A percentile compares a stretch with the other conserved stretches of the same genome.
Evolutionary conservation across 331 rosid genomes (phyloP).

Genomic region (Malus hybrid): DNA sequence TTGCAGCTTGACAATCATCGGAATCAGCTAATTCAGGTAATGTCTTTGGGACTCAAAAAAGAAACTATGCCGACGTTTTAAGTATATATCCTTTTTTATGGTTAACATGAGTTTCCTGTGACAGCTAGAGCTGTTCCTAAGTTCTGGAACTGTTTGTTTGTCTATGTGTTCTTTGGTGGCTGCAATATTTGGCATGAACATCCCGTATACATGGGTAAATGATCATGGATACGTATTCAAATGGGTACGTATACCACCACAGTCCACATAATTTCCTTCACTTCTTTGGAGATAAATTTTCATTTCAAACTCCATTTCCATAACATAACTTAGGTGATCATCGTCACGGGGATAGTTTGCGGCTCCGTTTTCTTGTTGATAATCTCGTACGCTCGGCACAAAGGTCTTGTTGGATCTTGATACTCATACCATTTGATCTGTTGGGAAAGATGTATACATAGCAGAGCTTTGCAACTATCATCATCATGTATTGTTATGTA

Average conservation of each 20-base stretch:
- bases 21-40: conserved; percentile 86
- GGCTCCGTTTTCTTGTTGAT: conserved; percentile 47
- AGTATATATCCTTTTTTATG: background rate
- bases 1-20: conserved; percentile 79
- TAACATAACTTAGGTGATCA: conserved; percentile 50
- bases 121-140: conserved; percentile 48
- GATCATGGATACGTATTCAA: conserved; percentile 56
- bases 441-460: background rate
- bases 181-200: conserved; percentile 90
- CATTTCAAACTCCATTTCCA: background rate
- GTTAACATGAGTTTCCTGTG: background rate
- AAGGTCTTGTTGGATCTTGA: conserved; percentile 89
- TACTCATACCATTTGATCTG: background rate
- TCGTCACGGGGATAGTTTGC: conserved; percentile 45
- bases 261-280: background rate
- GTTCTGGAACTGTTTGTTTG: conserved; percentile 43
- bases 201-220: conserved; percentile 60
- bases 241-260: conserved; percentile 51
- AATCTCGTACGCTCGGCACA: conserved; percentile 74
- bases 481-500: background rate
- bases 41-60: background rate
- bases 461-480: background rate
- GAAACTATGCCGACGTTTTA: background rate
- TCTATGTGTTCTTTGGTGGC: conserved; percentile 50
- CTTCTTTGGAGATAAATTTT: background rate